Percentiles rank a stretch among this genome's conserved stretches.
These are phyloP conservation scores for Tuctoria greenei DNA, from an alignment of 176 grass and related monocot species.

Conservation along the genomic window DNA sequence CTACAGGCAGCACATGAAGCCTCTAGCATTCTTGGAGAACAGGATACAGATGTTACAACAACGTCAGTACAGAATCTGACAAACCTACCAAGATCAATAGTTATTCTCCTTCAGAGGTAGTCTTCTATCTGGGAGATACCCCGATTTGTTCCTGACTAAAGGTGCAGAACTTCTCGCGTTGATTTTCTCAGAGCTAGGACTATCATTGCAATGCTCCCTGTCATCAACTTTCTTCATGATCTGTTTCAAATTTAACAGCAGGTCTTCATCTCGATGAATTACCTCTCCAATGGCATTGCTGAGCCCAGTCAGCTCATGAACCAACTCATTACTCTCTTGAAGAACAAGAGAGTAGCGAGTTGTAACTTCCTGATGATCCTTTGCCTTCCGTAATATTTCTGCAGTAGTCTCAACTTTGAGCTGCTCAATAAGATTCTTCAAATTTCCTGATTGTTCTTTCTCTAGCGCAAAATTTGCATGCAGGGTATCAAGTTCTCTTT, in stretches of 20 bases:
- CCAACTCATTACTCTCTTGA: slow-evolving; percentile 49
- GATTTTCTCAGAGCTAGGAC: slow-evolving; percentile 17
- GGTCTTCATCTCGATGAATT: slow-evolving; percentile 38
- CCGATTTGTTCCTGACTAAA: slow-evolving; percentile 47
- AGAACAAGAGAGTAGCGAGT: neutral
- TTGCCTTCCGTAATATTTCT: slow-evolving; percentile 45
- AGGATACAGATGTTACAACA: slow-evolving; percentile 37
- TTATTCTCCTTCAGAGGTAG: slow-evolving; percentile 68
- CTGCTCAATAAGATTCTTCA: slow-evolving; percentile 45
- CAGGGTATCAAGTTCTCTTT: slow-evolving; percentile 41
- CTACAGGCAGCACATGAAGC: slow-evolving; percentile 13
- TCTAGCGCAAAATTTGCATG: slow-evolving; percentile 38
- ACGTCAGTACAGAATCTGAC: slow-evolving; percentile 36
- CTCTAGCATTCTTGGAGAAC: neutral
- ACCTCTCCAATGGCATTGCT: slow-evolving; percentile 38
- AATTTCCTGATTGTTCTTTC: slow-evolving; percentile 36
- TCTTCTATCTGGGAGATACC: slow-evolving; percentile 42
- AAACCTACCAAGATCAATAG: slow-evolving; percentile 42
- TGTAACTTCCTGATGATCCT: slow-evolving; percentile 23
- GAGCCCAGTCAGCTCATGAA: slow-evolving; percentile 44
- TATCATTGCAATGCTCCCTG: slow-evolving; percentile 30
- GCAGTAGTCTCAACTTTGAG: slow-evolving; percentile 42
- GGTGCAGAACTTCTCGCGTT: slow-evolving; percentile 10
- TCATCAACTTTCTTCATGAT: slow-evolving; percentile 48
- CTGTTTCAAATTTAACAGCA: slow-evolving; percentile 45